phyloP scores from a whole-genome alignment of 371 early-diverging fungal genomes.

The Basidiobolus meristosporus region DNA sequence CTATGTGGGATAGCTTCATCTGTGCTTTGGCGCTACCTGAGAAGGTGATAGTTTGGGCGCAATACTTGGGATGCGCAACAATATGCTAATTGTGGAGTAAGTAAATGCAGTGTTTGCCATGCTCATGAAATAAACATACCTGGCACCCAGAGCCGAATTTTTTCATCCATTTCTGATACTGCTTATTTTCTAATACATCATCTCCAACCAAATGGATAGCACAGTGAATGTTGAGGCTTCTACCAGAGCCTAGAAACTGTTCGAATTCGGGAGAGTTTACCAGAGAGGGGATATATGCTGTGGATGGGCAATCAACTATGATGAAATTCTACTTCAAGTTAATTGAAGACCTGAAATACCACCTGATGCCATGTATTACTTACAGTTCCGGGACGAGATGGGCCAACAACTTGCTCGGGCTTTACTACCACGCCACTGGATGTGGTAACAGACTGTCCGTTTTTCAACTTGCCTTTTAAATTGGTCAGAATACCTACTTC shows the following conservation, averaged over 20 bases:
- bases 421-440: slow-evolving; percentile 48
- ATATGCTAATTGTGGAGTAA: slow-evolving; percentile 27
- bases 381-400: slow-evolving; percentile 30
- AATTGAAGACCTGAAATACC: not conserved
- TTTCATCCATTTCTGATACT: slow-evolving; percentile 60
- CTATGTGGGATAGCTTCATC: slow-evolving; percentile 30
- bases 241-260: slow-evolving; percentile 8
- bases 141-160: slow-evolving; percentile 18
- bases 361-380: not conserved
- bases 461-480: slow-evolving; percentile 24
- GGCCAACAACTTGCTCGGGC: slow-evolving; percentile 48
- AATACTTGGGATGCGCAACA: slow-evolving; percentile 25
- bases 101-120: slow-evolving; percentile 1
- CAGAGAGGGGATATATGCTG: slow-evolving; percentile 36
- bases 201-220: slow-evolving; percentile 53
- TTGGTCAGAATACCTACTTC: not conserved
- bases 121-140: not conserved
- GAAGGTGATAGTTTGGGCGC: slow-evolving; percentile 36
- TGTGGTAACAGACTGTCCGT: slow-evolving; percentile 42
- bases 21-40: slow-evolving; percentile 25
- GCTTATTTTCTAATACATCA: slow-evolving; percentile 34
- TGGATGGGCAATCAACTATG: slow-evolving; percentile 68
- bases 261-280: slow-evolving; percentile 20
- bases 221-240: slow-evolving; percentile 7
- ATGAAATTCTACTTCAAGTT: slow-evolving; percentile 29